Evolutionary conservation across 2,329 filamentous ascomycete genomes (phyloP).

Genomic region (Myriosclerotinia curreyana): DNA sequence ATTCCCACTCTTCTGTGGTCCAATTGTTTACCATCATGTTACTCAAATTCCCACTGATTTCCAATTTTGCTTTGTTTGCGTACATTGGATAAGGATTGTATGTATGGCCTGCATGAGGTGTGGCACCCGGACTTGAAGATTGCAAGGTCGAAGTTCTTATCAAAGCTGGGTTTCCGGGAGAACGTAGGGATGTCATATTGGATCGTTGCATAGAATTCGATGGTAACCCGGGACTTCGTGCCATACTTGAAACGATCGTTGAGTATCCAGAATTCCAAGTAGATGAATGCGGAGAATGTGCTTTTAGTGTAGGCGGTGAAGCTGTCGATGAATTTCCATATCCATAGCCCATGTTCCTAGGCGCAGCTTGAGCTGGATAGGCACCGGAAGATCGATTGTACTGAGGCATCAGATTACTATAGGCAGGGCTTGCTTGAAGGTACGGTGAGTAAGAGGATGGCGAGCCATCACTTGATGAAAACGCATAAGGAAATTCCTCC

Average conservation of each 20-base stretch:
- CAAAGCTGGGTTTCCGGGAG: conserved; percentile 53
- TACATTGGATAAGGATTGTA: conserved; percentile 62
- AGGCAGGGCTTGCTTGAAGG: conserved; percentile 48
- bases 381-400: conserved; percentile 41
- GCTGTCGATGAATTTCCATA: conserved; percentile 44
- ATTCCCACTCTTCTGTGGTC: conserved; percentile 76
- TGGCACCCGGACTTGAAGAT: conserved; percentile 47
- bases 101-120: conserved; percentile 42
- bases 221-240: conserved; percentile 45
- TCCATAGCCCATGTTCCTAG: conserved; percentile 43
- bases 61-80: conserved; percentile 76
- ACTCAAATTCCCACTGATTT: conserved; percentile 81
- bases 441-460: conserved; percentile 49
- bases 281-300: conserved; percentile 48
- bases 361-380: conserved; percentile 39
- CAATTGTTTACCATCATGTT: conserved; percentile 74
- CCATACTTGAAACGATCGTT: conserved; percentile 43
- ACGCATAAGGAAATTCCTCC: conserved; percentile 52
- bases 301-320: conserved; percentile 45
- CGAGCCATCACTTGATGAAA: conserved; percentile 47
- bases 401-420: conserved; percentile 40
- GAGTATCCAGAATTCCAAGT: conserved; percentile 49
- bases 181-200: conserved; percentile 30
- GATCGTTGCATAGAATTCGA: conserved; percentile 33
- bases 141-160: conserved; percentile 66